Evolutionary conservation across 2,329 filamentous ascomycete genomes (phyloP).

Genomic region (Aureobasidium sp.): DNA sequence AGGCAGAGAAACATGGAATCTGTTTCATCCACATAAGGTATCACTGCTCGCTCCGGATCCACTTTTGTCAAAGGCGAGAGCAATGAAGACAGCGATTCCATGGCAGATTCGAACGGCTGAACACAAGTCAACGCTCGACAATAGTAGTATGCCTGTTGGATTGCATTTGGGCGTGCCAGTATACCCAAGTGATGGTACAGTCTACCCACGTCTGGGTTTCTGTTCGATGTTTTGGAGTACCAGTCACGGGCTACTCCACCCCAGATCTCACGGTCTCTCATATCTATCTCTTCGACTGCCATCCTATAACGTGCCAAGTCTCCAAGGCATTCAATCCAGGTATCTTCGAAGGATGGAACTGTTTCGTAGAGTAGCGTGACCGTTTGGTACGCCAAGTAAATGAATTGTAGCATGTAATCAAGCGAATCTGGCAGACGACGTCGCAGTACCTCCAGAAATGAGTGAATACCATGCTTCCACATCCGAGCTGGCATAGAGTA

Average conservation of each 20-base stretch:
- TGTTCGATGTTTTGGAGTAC: slow-evolving; percentile 78
- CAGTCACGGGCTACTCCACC: slow-evolving; percentile 71
- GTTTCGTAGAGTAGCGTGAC: slow-evolving; percentile 83
- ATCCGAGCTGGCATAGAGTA: slow-evolving; percentile 89
- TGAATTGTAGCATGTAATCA: slow-evolving; percentile 87
- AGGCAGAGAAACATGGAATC: slow-evolving; percentile 58
- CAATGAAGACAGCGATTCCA: slow-evolving; percentile 62
- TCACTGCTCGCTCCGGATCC: slow-evolving; percentile 8
- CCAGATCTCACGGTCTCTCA: slow-evolving; percentile 69
- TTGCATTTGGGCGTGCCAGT: slow-evolving; percentile 59
- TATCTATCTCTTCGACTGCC: slow-evolving; percentile 80
- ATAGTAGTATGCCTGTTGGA: slow-evolving; percentile 69
- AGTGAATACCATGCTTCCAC: slow-evolving; percentile 84
- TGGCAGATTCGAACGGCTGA: slow-evolving; percentile 59
- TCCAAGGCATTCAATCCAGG: slow-evolving; percentile 89
- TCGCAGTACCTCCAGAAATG: slow-evolving; percentile 45
- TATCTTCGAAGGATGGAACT: slow-evolving; percentile 73
- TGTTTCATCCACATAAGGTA: slow-evolving; percentile 35
- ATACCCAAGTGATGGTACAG: slow-evolving; percentile 87
- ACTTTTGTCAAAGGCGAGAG: slow-evolving; percentile 44
- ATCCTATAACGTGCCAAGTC: slow-evolving; percentile 81
- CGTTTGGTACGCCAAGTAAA: slow-evolving; percentile 84
- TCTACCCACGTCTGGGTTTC: slow-evolving; percentile 65
- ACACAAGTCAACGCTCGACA: slow-evolving; percentile 62
- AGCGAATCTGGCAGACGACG: slow-evolving; percentile 67